These are phyloP conservation scores for Argentina anserina DNA, from an alignment of 306 rosid genomes.

Conservation along the genomic window DNA sequence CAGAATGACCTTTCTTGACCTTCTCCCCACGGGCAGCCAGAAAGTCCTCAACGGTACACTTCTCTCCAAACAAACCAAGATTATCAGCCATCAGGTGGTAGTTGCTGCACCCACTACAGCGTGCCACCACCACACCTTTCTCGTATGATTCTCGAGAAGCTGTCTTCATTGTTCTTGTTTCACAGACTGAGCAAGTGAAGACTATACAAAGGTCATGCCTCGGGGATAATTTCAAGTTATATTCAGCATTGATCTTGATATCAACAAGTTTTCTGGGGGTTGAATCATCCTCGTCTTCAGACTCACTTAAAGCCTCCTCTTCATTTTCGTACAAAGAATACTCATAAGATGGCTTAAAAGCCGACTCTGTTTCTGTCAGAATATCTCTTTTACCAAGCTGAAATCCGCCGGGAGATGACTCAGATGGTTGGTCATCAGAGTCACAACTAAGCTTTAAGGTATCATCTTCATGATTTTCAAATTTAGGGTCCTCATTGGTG, in stretches of 20 bases:
- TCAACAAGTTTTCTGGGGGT: slow-evolving; percentile 20
- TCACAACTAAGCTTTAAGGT: slow-evolving; percentile 19
- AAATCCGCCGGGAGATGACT: slow-evolving; percentile 9
- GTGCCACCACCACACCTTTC: slow-evolving; percentile 83
- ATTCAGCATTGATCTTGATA: slow-evolving; percentile 40
- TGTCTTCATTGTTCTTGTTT: slow-evolving; percentile 80
- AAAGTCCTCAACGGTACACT: slow-evolving; percentile 67
- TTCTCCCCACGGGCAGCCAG: slow-evolving; percentile 84
- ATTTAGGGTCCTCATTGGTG: slow-evolving; percentile 21
- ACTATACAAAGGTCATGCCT: slow-evolving; percentile 93
- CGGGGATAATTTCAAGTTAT: slow-evolving; percentile 61
- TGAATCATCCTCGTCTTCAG: too few species aligned
- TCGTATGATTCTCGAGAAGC: slow-evolving; percentile 73
- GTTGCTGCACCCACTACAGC: slow-evolving; percentile 77
- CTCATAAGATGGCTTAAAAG: too few species aligned
- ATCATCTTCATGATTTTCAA: slow-evolving; percentile 27
- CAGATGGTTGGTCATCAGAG: slow-evolving; percentile 24
- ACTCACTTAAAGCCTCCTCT: too few species aligned
- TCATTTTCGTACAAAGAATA: too few species aligned
- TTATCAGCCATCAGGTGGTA: slow-evolving; percentile 79
- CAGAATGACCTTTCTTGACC: slow-evolving; percentile 59
- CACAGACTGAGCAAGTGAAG: slow-evolving; percentile 90
- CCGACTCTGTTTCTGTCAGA: too few species aligned
- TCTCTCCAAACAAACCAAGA: slow-evolving; percentile 89
- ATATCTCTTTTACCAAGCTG: too few species aligned